A percentile compares a stretch with the other conserved stretches of the same genome.
These are phyloP conservation scores for Hippophae tibetana DNA, from an alignment of 306 rosid species.

Conservation along the genomic window DNA sequence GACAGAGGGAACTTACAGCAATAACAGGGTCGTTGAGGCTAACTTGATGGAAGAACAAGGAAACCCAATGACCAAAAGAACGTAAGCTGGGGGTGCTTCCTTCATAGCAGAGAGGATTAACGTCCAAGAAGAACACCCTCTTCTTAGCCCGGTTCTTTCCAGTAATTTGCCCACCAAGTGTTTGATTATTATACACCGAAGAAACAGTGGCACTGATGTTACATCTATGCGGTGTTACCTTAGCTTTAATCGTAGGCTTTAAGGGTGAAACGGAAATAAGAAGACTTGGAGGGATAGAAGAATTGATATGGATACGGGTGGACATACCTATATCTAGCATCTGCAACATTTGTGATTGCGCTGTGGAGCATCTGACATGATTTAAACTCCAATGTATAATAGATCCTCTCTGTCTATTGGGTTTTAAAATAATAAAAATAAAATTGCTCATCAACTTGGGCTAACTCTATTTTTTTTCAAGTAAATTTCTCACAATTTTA, in stretches of 20 bases:
- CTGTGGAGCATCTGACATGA: no score
- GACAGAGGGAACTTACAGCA: slow-evolving; percentile 37
- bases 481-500: no score
- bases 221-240: slow-evolving; percentile 4
- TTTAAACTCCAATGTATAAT: no score
- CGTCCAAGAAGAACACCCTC: slow-evolving; percentile 76
- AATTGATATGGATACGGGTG: slow-evolving; percentile 20
- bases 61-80: slow-evolving; percentile 60
- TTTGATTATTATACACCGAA: slow-evolving; percentile 18
- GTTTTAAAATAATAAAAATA: no score
- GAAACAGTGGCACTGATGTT: slow-evolving; percentile 6
- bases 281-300: slow-evolving; percentile 18
- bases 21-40: slow-evolving; percentile 60
- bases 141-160: slow-evolving; percentile 25
- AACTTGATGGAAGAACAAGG: slow-evolving; percentile 55
- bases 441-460: no score
- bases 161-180: slow-evolving; percentile 23
- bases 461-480: no score
- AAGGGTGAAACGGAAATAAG: neutral
- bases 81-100: slow-evolving; percentile 63
- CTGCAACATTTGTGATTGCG: slow-evolving; percentile 3
- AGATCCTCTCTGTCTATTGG: no score
- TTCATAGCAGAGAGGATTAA: slow-evolving; percentile 66
- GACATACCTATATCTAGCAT: slow-evolving; percentile 21
- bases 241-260: neutral